Evolutionary conservation across 306 rosid species (phyloP), one percentile per base, ranked within the genome.

Genomic region (Rubus idaeus): DNA sequence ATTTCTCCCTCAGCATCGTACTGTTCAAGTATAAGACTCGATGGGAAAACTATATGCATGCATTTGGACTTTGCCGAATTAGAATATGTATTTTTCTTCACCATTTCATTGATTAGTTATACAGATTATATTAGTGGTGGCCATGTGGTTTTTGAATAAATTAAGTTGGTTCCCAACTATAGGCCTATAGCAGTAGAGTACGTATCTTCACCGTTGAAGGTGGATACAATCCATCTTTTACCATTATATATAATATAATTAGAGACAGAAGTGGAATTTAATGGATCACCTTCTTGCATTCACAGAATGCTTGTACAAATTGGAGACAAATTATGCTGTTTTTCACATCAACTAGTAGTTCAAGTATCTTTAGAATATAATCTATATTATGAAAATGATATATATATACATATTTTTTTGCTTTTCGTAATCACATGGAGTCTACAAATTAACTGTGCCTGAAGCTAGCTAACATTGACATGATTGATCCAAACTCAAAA

Each of bases 141-240:
- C 41, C 18, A 12, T 35, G 42, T 35, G 46, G 26, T 70, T 68
- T 70, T 49, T 8, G 41, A 21, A 7, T 4, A 62, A 68, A n/a
- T n/a, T n/a, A n/a, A 18, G 20, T 60, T 73, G 49, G 56, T 82
- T 60, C 78, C 75, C 55, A 14, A 14, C n/a, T 12, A n/a, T n/a
- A n/a, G n/a, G n/a, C n/a, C n/a, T n/a, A n/a, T n/a, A 42, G 60
- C 58, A 14, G 60, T 17, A 10, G 30, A 23, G 26, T 23, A 23
- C 42, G 30, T 49, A 77, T 20, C 74, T 70, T 79, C 74, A 53
- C 86, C 81, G 68, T 86, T 78, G 87, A 86, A 79, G 52, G 89
- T 89, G 91, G 90, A 75, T 12, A 3, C 47, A 30, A 30, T 83
- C 45, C 35, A 61, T 73, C 30, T 35, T 6, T 63, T 30, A 56